phyloP scores from a whole-genome alignment of 345 rosid species.

The Linum trigynum region DNA sequence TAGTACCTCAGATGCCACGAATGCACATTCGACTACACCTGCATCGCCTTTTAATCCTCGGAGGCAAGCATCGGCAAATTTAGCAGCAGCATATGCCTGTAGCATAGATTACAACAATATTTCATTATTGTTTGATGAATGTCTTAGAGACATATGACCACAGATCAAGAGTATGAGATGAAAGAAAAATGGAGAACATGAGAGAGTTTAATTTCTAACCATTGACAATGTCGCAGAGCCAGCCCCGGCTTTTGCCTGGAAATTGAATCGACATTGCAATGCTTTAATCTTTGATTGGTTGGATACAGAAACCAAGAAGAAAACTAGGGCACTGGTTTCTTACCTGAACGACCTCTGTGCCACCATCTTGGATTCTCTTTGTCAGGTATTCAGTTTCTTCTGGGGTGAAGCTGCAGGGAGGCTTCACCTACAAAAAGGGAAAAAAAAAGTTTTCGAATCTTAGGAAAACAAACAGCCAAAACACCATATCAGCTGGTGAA shows the following conservation, averaged over 20 bases:
- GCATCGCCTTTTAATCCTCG: conserved; percentile 9
- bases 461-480: neutral
- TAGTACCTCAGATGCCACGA: conserved; percentile 1
- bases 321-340: neutral
- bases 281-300: too few relatives aligned
- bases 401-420: conserved; percentile 20
- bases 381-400: conserved; percentile 26
- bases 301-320: neutral
- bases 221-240: conserved; percentile 10
- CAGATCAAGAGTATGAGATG: neutral
- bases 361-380: conserved; percentile 29
- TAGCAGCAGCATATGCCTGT: conserved; percentile 11
- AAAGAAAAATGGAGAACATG: neutral
- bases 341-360: conserved; percentile 30
- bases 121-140: too few relatives aligned
- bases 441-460: conserved; percentile 2
- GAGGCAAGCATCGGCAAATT: conserved; percentile 7
- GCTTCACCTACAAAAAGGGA: conserved; percentile 20
- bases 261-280: neutral
- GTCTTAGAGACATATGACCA: neutral
- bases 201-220: neutral
- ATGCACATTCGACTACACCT: neutral
- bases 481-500: neutral
- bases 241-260: conserved; percentile 8
- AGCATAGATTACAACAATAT: neutral